Evolutionary conservation across 257 asterid species (phyloP), one percentile per base, ranked within the genome.

Genomic region (Leonotis leonurus): DNA sequence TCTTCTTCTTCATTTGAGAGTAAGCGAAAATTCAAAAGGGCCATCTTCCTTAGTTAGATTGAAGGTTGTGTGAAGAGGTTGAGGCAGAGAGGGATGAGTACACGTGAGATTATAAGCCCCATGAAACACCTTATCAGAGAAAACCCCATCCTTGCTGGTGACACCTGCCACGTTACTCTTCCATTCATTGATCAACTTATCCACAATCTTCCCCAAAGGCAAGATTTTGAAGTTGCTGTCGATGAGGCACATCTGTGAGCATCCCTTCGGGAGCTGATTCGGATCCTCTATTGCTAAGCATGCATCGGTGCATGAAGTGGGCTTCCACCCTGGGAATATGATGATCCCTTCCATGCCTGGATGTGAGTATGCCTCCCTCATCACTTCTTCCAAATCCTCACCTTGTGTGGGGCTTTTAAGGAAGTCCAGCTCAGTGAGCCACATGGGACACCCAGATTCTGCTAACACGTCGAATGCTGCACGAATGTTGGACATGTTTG

Each of bases 311-410:
- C 94, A 82, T 6, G 20, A 49, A 7, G 55, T 59, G 29, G 81
- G 77, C 45, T 73, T 85, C 89, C 89, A 82, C 12, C 82, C 89
- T 21, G 72, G 77, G 83, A 87, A 82, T 20, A 85, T 61, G 1
- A 85, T 70, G 6, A 85, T 72, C 8, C 94, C 94, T 60, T 82
- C 75, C 8, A 85, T 77, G 0, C 80, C 85, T 0, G 93, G 89
- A 63, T 85, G 93, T 0, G 93, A 63, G 70, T 48, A 85, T 1
- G 68, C 81, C 63, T 82, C 93, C 21, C 87, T 60, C 77, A 85
- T 52, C 1, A 80, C 65, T 1, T 73, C 83, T 52, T 85, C 94
- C 65, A 74, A 39, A n/a, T 70, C 51, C 1, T 14, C 59, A 43
- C 65, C 88, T 85, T 82, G 85, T 5, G 60, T 37, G 0, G 80